phyloP scores from a whole-genome alignment of 2,329 filamentous ascomycete species.

The Aspergillus floridensis region DNA sequence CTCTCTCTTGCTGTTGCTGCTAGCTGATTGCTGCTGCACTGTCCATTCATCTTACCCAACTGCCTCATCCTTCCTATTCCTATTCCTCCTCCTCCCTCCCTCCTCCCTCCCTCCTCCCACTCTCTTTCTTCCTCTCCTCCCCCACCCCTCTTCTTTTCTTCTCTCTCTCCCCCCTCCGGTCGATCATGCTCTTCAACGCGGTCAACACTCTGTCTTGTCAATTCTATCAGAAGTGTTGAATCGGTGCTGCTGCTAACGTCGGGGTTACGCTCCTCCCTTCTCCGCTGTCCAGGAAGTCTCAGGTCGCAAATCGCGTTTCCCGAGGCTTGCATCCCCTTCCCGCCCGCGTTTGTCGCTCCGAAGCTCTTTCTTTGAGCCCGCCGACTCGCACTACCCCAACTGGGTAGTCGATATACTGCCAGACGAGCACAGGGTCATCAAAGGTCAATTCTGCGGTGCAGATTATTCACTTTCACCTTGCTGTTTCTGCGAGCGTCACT shows the following conservation, averaged over 20 bases:
- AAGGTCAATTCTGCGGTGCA: conserved; percentile 31
- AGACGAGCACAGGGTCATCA: conserved; percentile 23
- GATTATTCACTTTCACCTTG: conserved; percentile 23
- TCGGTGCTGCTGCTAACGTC: conserved; percentile 11
- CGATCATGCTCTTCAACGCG: conserved; percentile 25
- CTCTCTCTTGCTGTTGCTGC: not conserved
- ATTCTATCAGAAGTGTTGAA: conserved; percentile 24
- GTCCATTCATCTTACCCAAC: not conserved
- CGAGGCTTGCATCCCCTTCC: conserved; percentile 20
- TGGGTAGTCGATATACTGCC: conserved; percentile 21
- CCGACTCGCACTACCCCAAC: conserved; percentile 18
- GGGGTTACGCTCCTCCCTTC: conserved; percentile 2
- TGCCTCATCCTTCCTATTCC: conserved; percentile 4
- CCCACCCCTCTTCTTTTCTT: conserved; percentile 5
- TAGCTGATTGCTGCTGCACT: not conserved
- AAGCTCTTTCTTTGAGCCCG: conserved; percentile 21
- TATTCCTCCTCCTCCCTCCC: conserved; percentile 3
- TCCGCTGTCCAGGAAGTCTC: conserved; percentile 9
- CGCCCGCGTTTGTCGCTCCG: conserved; percentile 22
- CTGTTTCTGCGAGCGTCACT: not conserved
- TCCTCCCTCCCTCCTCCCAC: conserved; percentile 2
- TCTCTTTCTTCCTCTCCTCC: conserved; percentile 5
- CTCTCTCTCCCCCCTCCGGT: conserved; percentile 13
- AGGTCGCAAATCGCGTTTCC: conserved; percentile 21
- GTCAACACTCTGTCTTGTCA: conserved; percentile 19